Base-by-base conservation (phyloP, 768 basidiomycete genomes). In the Asterophora parasitica region DNA sequence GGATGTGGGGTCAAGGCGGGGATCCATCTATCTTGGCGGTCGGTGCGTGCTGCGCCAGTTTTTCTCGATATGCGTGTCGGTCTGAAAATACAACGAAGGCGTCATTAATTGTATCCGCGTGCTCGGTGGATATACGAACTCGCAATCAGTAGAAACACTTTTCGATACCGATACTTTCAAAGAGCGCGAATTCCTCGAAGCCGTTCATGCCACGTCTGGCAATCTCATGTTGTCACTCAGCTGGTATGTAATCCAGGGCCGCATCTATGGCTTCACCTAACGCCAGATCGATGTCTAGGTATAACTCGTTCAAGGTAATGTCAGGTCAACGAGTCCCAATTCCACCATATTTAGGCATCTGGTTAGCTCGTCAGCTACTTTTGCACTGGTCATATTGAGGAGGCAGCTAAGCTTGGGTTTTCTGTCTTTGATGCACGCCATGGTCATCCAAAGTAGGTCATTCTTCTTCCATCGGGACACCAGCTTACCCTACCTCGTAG, bases 341-440 rank as follows among this genome's bases (percentile, higher is more conserved):
- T 44, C 9, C 19, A 12, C 37, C 41, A 44, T 43, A 9, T 30
- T 47, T 32, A 50, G 13, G 39, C 10, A 7, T 38, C 12, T 20
- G 17, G 16, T 11, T 45, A 85, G 82, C 68, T 85, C 46, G 81
- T 81, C n/a, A 77, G 74, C 41, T 70, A 81, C 40, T 85, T 76
- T 57, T 81, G 78, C 47, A 68, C 83, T 1, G 86, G 86, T 0
- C 79, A 72, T 56, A 58, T 70, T 8, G 66, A 74, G 17, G 79
- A 82, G 49, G 82, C 85, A 4, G 83, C 82, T 1, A 59, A 65
- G 7, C 70, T 85, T 19, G 86, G 86, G 0, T 86, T 85, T 59
- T 67, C 63, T 17, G 70, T 85, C 13, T 88, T 80, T 53, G 67
- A 76, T 32, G 76, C 76, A 3, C 73, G 82, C 44, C 70, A 76